These are phyloP conservation scores for Alternaria sp. DNA, from an alignment of 2,329 filamentous ascomycete genomes.

Conservation along the genomic window DNA sequence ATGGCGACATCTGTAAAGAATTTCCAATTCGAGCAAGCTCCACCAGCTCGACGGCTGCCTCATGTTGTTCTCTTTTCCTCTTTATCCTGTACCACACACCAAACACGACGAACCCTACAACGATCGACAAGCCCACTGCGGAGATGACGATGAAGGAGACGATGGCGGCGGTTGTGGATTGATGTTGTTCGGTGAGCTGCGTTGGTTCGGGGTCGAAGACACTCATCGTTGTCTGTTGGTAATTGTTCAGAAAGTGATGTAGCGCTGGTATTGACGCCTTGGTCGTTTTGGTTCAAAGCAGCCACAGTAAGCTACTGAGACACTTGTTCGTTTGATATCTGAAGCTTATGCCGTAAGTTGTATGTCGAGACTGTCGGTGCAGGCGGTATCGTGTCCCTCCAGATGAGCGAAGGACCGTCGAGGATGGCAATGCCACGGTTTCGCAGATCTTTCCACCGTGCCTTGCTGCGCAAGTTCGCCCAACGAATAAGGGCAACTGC, in stretches of 20 bases:
- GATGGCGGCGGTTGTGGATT: neutral
- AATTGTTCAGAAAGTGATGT: neutral
- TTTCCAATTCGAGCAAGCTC: neutral
- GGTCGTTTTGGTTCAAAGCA: neutral
- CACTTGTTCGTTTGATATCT: neutral
- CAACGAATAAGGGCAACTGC: slow-evolving; percentile 4
- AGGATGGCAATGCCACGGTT: slow-evolving; percentile 23
- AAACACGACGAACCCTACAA: slow-evolving; percentile 1
- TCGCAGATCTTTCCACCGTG: slow-evolving; percentile 17
- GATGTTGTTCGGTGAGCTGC: neutral
- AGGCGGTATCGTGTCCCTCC: slow-evolving; percentile 18
- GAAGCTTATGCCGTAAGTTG: slow-evolving; percentile 12
- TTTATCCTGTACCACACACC: slow-evolving; percentile 6
- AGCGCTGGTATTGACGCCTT: neutral
- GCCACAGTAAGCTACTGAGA: neutral
- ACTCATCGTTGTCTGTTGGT: neutral
- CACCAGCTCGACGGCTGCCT: neutral
- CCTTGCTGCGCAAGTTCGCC: slow-evolving; percentile 16
- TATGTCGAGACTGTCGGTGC: slow-evolving; percentile 12
- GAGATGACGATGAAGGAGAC: neutral
- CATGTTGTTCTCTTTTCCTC: slow-evolving; percentile 2
- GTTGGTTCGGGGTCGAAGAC: neutral
- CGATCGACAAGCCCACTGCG: neutral
- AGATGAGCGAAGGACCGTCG: slow-evolving; percentile 20
- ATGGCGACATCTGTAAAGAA: neutral